Percentiles rank a stretch among this genome's conserved stretches.
Evolutionary conservation across 345 rosid genomes (phyloP).

Genomic region (Citrus mangshanensis): DNA sequence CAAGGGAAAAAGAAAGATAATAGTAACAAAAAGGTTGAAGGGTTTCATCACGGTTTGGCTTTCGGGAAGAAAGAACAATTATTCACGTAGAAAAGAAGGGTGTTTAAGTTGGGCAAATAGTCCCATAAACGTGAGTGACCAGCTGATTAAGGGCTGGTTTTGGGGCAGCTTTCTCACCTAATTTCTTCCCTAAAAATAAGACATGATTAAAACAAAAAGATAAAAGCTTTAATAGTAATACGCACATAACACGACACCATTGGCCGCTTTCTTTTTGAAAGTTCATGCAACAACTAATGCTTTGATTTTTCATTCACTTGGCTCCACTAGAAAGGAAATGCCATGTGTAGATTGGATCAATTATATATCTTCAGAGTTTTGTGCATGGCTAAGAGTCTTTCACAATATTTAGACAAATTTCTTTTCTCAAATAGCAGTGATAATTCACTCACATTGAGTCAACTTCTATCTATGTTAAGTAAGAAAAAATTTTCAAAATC

Average conservation of each 20-base stretch:
- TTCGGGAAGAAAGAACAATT: conserved; percentile 39
- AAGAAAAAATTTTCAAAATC: neutral
- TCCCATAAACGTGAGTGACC: conserved; percentile 17
- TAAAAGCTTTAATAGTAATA: neutral
- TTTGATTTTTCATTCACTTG: conserved; percentile 1
- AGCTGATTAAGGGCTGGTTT: conserved; percentile 10
- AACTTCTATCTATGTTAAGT: neutral
- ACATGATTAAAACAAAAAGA: conserved; percentile 19
- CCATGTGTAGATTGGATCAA: neutral
- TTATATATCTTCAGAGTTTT: neutral
- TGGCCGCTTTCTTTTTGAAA: conserved; percentile 12
- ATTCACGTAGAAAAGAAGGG: conserved; percentile 45
- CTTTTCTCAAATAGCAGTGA: neutral
- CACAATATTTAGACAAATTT: no score
- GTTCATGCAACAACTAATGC: neutral
- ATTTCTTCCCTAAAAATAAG: conserved; percentile 21
- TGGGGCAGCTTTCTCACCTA: conserved; percentile 13
- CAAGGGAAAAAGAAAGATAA: neutral
- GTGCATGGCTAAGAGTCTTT: neutral
- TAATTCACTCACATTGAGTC: neutral
- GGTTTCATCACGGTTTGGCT: conserved; percentile 37
- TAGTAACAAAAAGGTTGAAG: conserved; percentile 18
- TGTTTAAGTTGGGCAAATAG: conserved; percentile 13
- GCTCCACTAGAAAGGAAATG: neutral
- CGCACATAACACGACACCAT: neutral